Base-by-base conservation (phyloP, 1,284 basidiomycete genomes). In the Pisolithus thermaeus region DNA sequence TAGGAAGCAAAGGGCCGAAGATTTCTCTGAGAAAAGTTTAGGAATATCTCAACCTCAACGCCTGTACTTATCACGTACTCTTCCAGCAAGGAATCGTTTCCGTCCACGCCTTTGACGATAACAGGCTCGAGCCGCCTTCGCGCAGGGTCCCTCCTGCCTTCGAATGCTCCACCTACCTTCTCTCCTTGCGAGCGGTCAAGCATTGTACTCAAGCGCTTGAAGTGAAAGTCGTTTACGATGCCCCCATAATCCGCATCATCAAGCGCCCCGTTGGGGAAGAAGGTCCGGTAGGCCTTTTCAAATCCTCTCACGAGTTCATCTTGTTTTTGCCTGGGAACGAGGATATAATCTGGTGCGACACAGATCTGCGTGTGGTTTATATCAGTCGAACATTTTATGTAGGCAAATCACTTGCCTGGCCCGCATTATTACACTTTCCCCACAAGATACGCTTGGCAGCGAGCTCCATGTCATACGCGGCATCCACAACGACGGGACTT, bases 1-100 rank as follows among this genome's bases (percentile, higher is more conserved):
- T 76, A 4, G 84, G 78, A 2, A 90, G 64, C 20, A 89, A 64
- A 1, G 87, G 86, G 0, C 84, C 87, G 62, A 90, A 87, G 12
- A 84, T 69, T 63, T 87, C 84, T 46, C 79, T 81, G 55, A 8
- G 43, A 42, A 9, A 40, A n/a, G 20, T 4, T 2, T 8, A 46
- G 16, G n/a, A 3, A 8, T 58, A 16, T 50, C 37, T 12, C 39
- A 25, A 8, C 14, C 1, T 6, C 16, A 30, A 25, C 25, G 8
- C 38, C 30, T 20, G 2, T 42, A 2, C 11, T 6, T 6, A 27
- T 38, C 11, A 32, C 65, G 35, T 25, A 65, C 64, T 65, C 64
- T 53, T 65, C 60, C n/a, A 67, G 3, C 20, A 65, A 42, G 2
- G 62, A 38, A 46, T 68, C 64, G 1, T 46, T 54, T 0, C 46